Evolutionary conservation across 2,329 filamentous ascomycete species (phyloP).

Genomic region (Stemphylium lycopersici): DNA sequence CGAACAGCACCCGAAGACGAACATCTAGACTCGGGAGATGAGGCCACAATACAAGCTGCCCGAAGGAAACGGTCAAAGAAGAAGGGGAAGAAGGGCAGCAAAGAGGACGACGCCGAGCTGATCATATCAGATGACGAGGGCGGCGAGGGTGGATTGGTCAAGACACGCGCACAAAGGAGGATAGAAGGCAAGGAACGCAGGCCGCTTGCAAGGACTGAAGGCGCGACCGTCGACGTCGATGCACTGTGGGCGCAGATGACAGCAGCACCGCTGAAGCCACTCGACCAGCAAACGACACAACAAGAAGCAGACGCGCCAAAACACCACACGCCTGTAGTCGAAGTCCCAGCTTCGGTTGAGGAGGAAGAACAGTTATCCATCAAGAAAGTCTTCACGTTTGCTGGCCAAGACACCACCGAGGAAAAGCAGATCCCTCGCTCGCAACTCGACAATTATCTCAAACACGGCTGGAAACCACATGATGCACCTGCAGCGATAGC

Average conservation of each 20-base stretch:
- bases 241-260: conserved; percentile 73
- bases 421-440: conserved; percentile 67
- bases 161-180: conserved; percentile 73
- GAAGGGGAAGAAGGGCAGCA: conserved; percentile 33
- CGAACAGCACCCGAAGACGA: conserved; percentile 40
- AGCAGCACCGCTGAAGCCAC: conserved; percentile 50
- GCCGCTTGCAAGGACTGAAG: conserved; percentile 59
- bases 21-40: conserved; percentile 67
- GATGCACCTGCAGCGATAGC: conserved; percentile 15
- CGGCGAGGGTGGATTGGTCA: conserved; percentile 66
- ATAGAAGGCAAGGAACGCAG: conserved; percentile 67
- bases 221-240: conserved; percentile 74
- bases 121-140: conserved; percentile 53
- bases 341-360: conserved; percentile 16
- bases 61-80: conserved; percentile 59
- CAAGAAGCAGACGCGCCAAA: conserved; percentile 14
- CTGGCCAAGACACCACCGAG: conserved; percentile 73
- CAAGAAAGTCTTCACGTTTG: conserved; percentile 76
- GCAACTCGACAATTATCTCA: conserved; percentile 34
- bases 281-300: conserved; percentile 21
- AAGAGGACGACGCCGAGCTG: conserved; percentile 28
- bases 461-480: conserved; percentile 40
- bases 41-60: conserved; percentile 68
- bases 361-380: conserved; percentile 61
- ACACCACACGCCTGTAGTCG: conserved; percentile 16